phyloP scores from a whole-genome alignment of 2,329 filamentous ascomycete genomes.

The Aspergillus tamarii region DNA sequence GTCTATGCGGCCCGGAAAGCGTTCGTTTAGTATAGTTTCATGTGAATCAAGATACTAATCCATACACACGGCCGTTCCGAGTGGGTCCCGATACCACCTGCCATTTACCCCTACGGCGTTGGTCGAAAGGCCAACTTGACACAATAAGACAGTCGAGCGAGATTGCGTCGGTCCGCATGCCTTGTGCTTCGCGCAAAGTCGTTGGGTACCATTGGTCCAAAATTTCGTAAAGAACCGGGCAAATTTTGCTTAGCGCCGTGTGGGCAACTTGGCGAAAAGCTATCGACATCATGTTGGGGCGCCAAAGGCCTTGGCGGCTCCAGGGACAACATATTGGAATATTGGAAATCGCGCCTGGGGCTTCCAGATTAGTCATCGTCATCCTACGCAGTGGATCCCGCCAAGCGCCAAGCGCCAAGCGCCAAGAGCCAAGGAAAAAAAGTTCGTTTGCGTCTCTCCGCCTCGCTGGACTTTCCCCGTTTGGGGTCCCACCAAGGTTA shows the following conservation, averaged over 20 bases:
- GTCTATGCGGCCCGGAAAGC: not conserved
- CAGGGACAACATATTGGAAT: no score
- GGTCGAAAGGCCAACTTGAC: not conserved
- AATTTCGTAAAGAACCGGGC: not conserved
- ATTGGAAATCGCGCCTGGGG: not conserved
- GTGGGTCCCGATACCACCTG: no score
- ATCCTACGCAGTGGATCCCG: not conserved
- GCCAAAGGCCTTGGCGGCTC: not conserved
- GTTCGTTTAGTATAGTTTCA: not conserved
- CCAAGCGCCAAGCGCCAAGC: not conserved
- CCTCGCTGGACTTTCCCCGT: conserved; percentile 1
- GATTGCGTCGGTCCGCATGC: not conserved
- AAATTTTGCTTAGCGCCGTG: not conserved
- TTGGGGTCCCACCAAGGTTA: not conserved
- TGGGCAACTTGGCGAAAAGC: not conserved
- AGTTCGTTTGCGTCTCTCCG: not conserved
- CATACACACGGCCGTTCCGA: no score
- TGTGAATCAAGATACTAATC: no score
- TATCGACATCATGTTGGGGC: not conserved
- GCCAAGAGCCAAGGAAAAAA: not conserved
- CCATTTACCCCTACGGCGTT: no score
- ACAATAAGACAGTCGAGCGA: not conserved
- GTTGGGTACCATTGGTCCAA: not conserved
- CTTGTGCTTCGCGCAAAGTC: not conserved
- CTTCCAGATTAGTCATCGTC: not conserved